These are phyloP conservation scores for Sporisorium graminicola DNA, from an alignment of 1,284 basidiomycete genomes.

Conservation along the genomic window DNA sequence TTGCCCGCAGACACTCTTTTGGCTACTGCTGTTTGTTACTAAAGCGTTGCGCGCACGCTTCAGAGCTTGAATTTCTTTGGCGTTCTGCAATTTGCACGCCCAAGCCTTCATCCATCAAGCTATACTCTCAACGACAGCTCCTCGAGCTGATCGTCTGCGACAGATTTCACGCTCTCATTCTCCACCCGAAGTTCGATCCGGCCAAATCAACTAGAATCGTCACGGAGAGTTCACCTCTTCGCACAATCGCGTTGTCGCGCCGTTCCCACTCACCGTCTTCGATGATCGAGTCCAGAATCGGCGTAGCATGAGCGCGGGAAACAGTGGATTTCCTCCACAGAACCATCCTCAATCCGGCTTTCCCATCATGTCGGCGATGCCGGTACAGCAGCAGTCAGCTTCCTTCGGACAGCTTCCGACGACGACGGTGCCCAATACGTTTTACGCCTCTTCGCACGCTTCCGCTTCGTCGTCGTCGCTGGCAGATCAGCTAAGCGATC, in stretches of 20 bases:
- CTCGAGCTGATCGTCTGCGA: background rate
- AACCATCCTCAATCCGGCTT: constrained; percentile 17
- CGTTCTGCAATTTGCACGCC: background rate
- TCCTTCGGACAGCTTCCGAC: constrained; percentile 25
- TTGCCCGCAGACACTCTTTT: background rate
- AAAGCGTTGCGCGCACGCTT: background rate
- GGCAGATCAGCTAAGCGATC: constrained; percentile 45
- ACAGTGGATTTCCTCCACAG: constrained; percentile 24
- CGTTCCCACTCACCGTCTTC: background rate
- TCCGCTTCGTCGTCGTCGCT: constrained; percentile 49
- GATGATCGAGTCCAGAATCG: constrained; percentile 2
- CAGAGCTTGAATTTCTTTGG: background rate
- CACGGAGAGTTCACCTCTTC: too few species aligned
- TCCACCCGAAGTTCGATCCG: background rate
- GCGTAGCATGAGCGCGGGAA: constrained; percentile 25
- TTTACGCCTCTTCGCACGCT: constrained; percentile 47
- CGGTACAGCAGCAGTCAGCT: constrained; percentile 21
- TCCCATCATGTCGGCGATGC: constrained; percentile 30
- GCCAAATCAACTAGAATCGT: background rate
- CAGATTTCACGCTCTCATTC: background rate
- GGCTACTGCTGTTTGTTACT: too few species aligned
- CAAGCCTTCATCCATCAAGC: background rate
- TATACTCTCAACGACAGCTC: background rate
- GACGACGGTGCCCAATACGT: constrained; percentile 12
- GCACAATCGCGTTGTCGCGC: background rate